Evolutionary conservation across 1,284 basidiomycete genomes (phyloP), one percentile per base, ranked within the genome.

Genomic region (Kwoniella shivajii): DNA sequence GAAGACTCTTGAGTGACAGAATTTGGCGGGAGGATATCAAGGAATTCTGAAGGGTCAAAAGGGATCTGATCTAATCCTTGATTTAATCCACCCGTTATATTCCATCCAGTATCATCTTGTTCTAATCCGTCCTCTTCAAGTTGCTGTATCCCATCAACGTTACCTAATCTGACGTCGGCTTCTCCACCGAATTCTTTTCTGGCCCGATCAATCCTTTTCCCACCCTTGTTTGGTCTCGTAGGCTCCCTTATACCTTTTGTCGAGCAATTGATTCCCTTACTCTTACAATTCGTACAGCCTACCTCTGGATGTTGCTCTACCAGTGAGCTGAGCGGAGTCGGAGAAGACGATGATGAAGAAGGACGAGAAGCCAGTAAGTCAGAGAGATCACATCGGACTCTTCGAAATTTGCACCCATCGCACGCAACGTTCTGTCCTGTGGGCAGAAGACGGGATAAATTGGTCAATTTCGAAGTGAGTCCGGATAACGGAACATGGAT

Each of bases 371-470:
- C 46, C 26, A 73, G 63, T 41, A 75, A 63, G 0, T 58, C 47
- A 38, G 68, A 55, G 22, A 75, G 63, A 54, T 75, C 73, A 44
- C 64, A 75, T 59, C 73, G 73, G 50, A 75, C 63, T 18, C 73
- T 64, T 3, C 73, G 62, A 5, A 72, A 59, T 37, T 72, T 71
- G 54, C 72, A 74, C 6, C 66, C 59, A 34, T 71, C 69, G 42
- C 72, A 74, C 3, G 72, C 72, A 11, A 74, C 72, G 45, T 74
- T 74, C 48, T 72, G 72, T 4, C 65, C 70, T 74, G 50, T 22
- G 5, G 6, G 49, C 20, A 31, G 6, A 45, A 4, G 5, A 34
- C 11, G n/a, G n/a, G n/a, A n/a, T n/a, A n/a, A n/a, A n/a, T n/a
- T n/a, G n/a, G n/a, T 22, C 41, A 47, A 26, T 37, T 29, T 47